A percentile compares a stretch with the other conserved stretches of the same genome.
Conservation (phyloP, 352 stramenopile genomes). For the Thraustotheca clavata region DNA sequence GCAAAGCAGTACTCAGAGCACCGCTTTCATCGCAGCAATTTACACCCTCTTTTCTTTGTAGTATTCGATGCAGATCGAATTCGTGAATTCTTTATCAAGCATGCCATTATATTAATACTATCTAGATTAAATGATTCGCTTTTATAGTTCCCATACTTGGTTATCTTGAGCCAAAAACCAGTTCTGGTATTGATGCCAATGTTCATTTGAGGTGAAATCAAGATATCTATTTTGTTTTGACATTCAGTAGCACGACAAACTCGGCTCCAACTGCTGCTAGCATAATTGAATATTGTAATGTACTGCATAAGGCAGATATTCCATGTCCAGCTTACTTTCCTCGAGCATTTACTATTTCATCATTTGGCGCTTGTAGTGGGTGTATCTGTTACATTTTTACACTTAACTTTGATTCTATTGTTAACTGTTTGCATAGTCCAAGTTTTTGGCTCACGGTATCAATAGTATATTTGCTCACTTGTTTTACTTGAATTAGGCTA, state of each 20-base stretch:
- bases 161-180: slow-evolving; percentile 9
- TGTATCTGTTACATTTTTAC: not conserved
- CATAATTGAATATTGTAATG: slow-evolving; percentile 18
- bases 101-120: not conserved
- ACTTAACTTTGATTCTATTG: not conserved
- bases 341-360: slow-evolving; percentile 12
- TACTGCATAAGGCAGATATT: slow-evolving; percentile 7
- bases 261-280: not conserved
- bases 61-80: slow-evolving; percentile 2
- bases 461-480: not conserved
- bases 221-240: not conserved
- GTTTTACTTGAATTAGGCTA: not conserved
- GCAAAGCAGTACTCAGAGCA: slow-evolving; percentile 8
- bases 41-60: not conserved
- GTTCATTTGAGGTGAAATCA: not conserved
- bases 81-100: slow-evolving; percentile 10
- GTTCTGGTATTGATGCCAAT: not conserved
- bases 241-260: not conserved
- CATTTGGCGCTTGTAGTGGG: not conserved
- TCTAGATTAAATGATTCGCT: not conserved
- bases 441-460: slow-evolving; percentile 6
- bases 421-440: not conserved
- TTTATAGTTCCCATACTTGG: slow-evolving; percentile 5
- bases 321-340: slow-evolving; percentile 4
- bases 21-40: not conserved